Conservation (phyloP, 2,329 filamentous ascomycete genomes). For the Cladosporium velox region DNA sequence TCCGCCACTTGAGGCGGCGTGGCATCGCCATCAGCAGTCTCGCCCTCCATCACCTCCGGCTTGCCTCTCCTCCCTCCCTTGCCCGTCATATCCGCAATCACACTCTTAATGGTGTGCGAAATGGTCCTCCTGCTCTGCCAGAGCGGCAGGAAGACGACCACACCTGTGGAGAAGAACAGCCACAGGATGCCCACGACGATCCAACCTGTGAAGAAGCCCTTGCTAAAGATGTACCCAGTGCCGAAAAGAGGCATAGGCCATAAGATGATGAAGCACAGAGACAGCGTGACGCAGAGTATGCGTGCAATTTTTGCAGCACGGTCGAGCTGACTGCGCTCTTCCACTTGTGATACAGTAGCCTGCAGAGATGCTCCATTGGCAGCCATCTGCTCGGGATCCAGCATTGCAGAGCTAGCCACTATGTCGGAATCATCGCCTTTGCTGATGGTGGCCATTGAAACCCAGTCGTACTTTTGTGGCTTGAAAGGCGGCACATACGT, state of each 20-base stretch:
- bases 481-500: constrained; percentile 63
- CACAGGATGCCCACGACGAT: constrained; percentile 49
- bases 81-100: constrained; percentile 61
- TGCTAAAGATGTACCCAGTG: constrained; percentile 75
- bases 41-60: constrained; percentile 35
- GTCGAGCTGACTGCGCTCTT: constrained; percentile 41
- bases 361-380: constrained; percentile 42
- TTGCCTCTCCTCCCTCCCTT: constrained; percentile 26
- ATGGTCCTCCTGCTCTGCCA: constrained; percentile 76
- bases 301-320: constrained; percentile 55
- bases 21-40: constrained; percentile 2
- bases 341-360: constrained; percentile 42
- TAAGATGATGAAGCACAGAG: constrained; percentile 71
- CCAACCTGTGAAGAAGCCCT: constrained; percentile 68
- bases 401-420: constrained; percentile 56
- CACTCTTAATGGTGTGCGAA: constrained; percentile 59
- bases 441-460: constrained; percentile 75
- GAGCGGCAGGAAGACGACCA: constrained; percentile 78
- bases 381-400: constrained; percentile 66
- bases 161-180: constrained; percentile 63
- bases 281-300: constrained; percentile 62
- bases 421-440: constrained; percentile 74
- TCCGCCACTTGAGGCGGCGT: constrained; percentile 31
- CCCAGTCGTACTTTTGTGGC: constrained; percentile 77
- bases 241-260: constrained; percentile 96